These are phyloP conservation scores for Juncus inflexus DNA, from an alignment of 176 grass and related monocot species.

Conservation along the genomic window DNA sequence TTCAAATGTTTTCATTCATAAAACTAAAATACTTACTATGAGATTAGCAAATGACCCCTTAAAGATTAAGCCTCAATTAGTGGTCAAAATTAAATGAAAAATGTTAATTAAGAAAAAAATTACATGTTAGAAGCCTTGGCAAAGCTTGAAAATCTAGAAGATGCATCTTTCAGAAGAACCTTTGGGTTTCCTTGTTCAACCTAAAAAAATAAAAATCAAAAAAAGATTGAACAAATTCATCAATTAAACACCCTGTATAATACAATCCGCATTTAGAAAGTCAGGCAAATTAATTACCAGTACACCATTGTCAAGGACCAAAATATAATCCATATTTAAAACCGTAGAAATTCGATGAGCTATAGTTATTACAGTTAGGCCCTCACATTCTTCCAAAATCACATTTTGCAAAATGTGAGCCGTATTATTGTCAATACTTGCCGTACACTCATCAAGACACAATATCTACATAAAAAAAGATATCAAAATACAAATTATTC, in stretches of 20 bases:
- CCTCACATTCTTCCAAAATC: slow-evolving; percentile 74
- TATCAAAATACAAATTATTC: too few relatives aligned
- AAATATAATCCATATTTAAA: slow-evolving; percentile 69
- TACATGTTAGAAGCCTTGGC: slow-evolving; percentile 66
- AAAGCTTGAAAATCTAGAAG: slow-evolving; percentile 67
- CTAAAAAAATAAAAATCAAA: slow-evolving; percentile 27
- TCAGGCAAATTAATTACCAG: slow-evolving; percentile 37
- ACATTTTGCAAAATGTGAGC: slow-evolving; percentile 62
- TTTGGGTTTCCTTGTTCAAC: slow-evolving; percentile 82
- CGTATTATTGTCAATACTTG: slow-evolving; percentile 73
- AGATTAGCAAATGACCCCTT: too few relatives aligned
- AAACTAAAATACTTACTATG: too few relatives aligned
- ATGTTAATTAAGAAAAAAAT: slow-evolving; percentile 5
- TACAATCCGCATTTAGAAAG: too few relatives aligned
- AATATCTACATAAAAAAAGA: slow-evolving; percentile 40
- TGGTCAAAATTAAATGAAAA: too few relatives aligned
- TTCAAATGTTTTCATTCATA: too few relatives aligned
- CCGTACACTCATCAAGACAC: slow-evolving; percentile 91
- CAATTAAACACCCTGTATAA: too few relatives aligned
- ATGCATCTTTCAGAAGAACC: slow-evolving; percentile 44
- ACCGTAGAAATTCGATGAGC: slow-evolving; percentile 88
- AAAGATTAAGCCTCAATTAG: too few relatives aligned
- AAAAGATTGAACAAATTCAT: neutral
- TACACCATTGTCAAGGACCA: slow-evolving; percentile 78
- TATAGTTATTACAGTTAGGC: slow-evolving; percentile 80